phyloP scores from a whole-genome alignment of 1,139 yeast species.

The Yamadazyma sp. region DNA sequence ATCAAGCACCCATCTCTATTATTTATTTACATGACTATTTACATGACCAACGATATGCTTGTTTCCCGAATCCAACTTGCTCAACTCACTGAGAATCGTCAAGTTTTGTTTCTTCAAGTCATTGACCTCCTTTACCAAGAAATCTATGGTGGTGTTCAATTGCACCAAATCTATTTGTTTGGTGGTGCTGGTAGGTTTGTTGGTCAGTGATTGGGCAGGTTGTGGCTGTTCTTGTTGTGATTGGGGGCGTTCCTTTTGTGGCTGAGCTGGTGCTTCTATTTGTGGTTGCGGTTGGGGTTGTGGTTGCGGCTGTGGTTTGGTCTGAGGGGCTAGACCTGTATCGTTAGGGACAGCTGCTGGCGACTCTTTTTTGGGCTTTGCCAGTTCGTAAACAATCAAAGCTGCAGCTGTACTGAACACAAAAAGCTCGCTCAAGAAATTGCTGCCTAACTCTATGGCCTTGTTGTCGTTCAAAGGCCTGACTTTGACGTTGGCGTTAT shows the following conservation, averaged over 20 bases:
- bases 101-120: slow-evolving; percentile 12
- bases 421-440: slow-evolving; percentile 72
- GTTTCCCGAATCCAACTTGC: slow-evolving; percentile 7
- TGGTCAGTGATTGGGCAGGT: too few species aligned
- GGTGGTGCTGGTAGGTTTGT: background rate
- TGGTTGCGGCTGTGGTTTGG: background rate
- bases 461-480: slow-evolving; percentile 82
- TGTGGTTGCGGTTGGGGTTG: background rate
- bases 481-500: slow-evolving; percentile 63
- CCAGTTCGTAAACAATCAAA: slow-evolving; percentile 71
- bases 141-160: slow-evolving; percentile 1
- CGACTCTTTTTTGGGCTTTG: slow-evolving; percentile 52
- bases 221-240: too few species aligned
- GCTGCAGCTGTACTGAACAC: slow-evolving; percentile 81
- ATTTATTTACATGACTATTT: slow-evolving; percentile 11
- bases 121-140: slow-evolving; percentile 6
- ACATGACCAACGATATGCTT: background rate
- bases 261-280: too few species aligned
- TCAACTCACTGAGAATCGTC: slow-evolving; percentile 12
- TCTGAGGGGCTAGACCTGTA: too few species aligned
- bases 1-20: background rate
- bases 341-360: slow-evolving; percentile 2
- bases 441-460: slow-evolving; percentile 85
- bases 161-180: background rate
- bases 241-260: background rate